A percentile compares a stretch with the other conserved stretches of the same genome.
Evolutionary conservation across 1,284 basidiomycete species (phyloP).

Genomic region (Calocybe gambosa): DNA sequence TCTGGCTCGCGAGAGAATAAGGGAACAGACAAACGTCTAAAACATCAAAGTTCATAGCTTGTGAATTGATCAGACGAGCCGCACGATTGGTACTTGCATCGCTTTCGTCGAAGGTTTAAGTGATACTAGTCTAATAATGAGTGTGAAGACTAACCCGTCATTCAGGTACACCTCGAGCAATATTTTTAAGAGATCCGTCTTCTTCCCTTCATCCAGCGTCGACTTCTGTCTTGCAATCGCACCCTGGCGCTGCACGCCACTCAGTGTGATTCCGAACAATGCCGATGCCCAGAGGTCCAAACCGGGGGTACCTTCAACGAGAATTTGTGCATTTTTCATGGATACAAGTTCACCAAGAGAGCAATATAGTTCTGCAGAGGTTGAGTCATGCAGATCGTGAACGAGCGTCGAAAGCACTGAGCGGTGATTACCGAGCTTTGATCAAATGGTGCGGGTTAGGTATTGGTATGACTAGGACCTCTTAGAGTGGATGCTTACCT

Average conservation of each 20-base stretch:
- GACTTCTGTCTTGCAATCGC: slow-evolving; percentile 20
- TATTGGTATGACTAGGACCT: background rate
- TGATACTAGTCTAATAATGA: background rate
- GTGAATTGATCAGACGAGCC: slow-evolving; percentile 68
- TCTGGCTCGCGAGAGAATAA: slow-evolving; percentile 4
- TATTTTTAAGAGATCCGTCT: slow-evolving; percentile 57
- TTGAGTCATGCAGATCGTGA: slow-evolving; percentile 63
- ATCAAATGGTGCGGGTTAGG: background rate
- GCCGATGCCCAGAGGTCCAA: slow-evolving; percentile 50
- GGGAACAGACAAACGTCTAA: slow-evolving; percentile 51
- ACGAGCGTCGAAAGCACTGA: slow-evolving; percentile 66
- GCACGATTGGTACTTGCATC: slow-evolving; percentile 46
- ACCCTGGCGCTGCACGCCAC: slow-evolving; percentile 1
- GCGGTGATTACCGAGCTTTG: slow-evolving; percentile 59
- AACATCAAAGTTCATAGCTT: slow-evolving; percentile 73
- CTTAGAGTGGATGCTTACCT: slow-evolving; percentile 41
- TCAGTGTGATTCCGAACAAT: slow-evolving; percentile 25
- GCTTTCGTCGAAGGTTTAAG: slow-evolving; percentile 24
- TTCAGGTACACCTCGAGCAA: slow-evolving; percentile 79
- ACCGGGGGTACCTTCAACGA: slow-evolving; percentile 42
- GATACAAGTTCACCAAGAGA: slow-evolving; percentile 68
- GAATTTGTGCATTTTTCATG: slow-evolving; percentile 46
- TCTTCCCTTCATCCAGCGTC: slow-evolving; percentile 42
- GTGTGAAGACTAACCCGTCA: slow-evolving; percentile 46
- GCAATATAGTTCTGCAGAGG: slow-evolving; percentile 80